Evolutionary conservation across 768 basidiomycete genomes (phyloP).

Genomic region (Kwoniella europaea): DNA sequence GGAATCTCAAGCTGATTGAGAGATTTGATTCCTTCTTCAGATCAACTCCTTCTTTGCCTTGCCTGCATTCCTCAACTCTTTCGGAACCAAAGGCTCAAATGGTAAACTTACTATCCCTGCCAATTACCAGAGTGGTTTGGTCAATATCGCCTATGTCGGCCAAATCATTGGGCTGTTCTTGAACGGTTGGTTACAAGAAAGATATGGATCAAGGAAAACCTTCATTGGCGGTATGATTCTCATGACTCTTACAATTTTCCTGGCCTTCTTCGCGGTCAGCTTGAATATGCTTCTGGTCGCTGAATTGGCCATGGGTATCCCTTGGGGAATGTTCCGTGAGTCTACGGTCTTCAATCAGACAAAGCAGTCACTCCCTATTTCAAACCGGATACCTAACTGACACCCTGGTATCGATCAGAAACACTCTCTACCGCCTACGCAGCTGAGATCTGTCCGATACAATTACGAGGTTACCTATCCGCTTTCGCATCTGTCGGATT

Average conservation of each 20-base stretch:
- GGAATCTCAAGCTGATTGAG: background rate
- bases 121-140: constrained; percentile 50
- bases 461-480: constrained; percentile 51
- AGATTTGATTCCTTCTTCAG: background rate
- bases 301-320: constrained; percentile 37
- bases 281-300: constrained; percentile 35
- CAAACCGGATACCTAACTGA: no score
- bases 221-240: constrained; percentile 35
- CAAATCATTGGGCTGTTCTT: constrained; percentile 41
- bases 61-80: constrained; percentile 26
- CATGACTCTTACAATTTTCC: constrained; percentile 38
- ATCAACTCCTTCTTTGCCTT: constrained; percentile 39
- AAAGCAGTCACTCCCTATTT: no score
- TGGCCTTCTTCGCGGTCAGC: constrained; percentile 36
- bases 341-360: background rate
- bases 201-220: constrained; percentile 27
- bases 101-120: constrained; percentile 49
- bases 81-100: constrained; percentile 26
- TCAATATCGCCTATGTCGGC: constrained; percentile 51
- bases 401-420: constrained; percentile 17
- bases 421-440: constrained; percentile 43
- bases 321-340: constrained; percentile 45
- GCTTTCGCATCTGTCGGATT: constrained; percentile 46
- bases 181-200: constrained; percentile 34
- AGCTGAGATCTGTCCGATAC: constrained; percentile 51